Evolutionary conservation across 768 basidiomycete genomes (phyloP), one percentile per base, ranked within the genome.

Genomic region (Russula griseocarnosa): DNA sequence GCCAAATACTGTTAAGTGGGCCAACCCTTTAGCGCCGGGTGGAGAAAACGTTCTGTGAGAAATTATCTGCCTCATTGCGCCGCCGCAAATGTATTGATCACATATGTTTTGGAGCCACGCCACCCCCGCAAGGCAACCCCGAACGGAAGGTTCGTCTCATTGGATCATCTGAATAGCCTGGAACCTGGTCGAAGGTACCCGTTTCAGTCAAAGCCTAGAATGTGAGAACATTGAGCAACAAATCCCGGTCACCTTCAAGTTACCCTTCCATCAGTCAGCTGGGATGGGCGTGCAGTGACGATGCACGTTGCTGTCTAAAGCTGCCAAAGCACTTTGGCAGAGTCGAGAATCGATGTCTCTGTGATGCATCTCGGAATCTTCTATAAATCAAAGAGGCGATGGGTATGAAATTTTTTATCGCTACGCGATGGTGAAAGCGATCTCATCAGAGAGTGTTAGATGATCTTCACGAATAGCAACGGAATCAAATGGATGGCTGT

Each of bases 61-160:
- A 54, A 40, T 51, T 20, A 40, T 46, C 58, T 6, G 53, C 38
- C 58, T 49, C 53, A 16, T 55, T 47, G 54, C 5, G 20, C 26
- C 1, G 34, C 13, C 13, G 34, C 14, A 13, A 16, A 13, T 22
- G 42, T 13, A 54, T 14, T 40, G 22, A 10, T 34, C 4, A 5
- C 22, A 22, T 14, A n/a, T 38, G 26, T 64, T 26, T 32, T 13
- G 52, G 46, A 32, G 34, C 42, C 8, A 30, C 40, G n/a, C 20
- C 14, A 18, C 40, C 44, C 22, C 46, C 46, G 9, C 22, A 47
- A 11, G 3, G 22, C 22, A 44, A n/a, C 22, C 22, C 22, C 46
- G 11, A 22, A 9, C 46, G 22, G 46, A 22, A 22, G 22, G 46
- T n/a, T 13, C 24, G 46, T 47, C 46, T 22, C 24, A 22, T 22